Conservation (phyloP, 139 green algal species). For the Zygnema circumcarinatum region DNA sequence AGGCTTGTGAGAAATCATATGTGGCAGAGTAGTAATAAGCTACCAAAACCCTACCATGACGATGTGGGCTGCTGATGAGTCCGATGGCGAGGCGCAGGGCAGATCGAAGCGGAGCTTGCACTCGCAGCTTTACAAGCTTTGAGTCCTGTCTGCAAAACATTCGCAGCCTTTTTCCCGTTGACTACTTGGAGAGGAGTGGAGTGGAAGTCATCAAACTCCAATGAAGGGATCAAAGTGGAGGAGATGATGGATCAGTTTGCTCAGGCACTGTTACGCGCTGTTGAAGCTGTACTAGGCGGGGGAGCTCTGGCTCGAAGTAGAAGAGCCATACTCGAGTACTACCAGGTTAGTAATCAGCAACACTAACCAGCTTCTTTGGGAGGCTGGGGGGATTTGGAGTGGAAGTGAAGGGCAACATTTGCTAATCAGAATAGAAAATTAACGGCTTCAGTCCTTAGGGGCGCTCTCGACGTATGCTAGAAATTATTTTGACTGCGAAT, state of each 20-base stretch:
- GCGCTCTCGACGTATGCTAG: no score
- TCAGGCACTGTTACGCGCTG: neutral
- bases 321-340: neutral
- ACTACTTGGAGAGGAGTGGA: neutral
- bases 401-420: no score
- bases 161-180: neutral
- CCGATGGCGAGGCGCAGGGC: neutral
- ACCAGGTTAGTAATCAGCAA: no score
- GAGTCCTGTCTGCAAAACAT: neutral
- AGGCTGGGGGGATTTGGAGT: no score
- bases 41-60: no score
- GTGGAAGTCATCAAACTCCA: neutral
- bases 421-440: no score
- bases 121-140: constrained; percentile 4
- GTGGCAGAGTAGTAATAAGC: no score
- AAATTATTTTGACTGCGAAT: no score
- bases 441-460: no score
- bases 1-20: no score
- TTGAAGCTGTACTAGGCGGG: neutral
- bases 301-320: constrained; percentile 10
- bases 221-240: neutral
- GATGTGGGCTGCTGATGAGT: neutral
- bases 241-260: neutral
- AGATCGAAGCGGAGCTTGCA: constrained; percentile 13
- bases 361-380: no score